Base-by-base conservation (phyloP, 352 stramenopile genomes). In the Pythium aristosporum region DNA sequence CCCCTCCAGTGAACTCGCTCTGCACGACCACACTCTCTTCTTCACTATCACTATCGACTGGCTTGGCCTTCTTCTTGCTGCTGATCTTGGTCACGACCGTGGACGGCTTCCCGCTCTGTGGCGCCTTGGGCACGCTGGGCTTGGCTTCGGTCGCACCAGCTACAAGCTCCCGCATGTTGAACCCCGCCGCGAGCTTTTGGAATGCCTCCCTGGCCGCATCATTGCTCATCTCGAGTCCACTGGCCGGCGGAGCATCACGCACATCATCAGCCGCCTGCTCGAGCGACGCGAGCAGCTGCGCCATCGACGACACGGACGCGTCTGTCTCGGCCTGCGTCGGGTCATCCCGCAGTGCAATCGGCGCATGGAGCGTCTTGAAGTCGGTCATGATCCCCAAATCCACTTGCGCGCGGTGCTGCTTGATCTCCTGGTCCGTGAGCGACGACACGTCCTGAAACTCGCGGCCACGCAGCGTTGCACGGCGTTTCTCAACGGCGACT, bases 321-420 rank as follows among this genome's bases (percentile, higher is more conserved):
- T 69, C 67, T 6, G 73, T 77, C 54, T 91, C 72, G 49, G 77
- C 79, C 39, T 75, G 70, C 8, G 73, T 84, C 16, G 77, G 72
- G 60, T 89, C 83, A 32, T 89, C 80, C 3, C 82, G 79, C 39
- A 92, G 62, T 28, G 85, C 79, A 55, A 94, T 92, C 5, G 83
- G 83, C 21, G 80, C 81, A 66, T 94, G 85, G 44, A 94, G 68
- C 37, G 70, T 89, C 50, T 68, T 76, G 53, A 89, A 94, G 53
- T 94, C 83, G n/a, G 85, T 91, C 78, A 92, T 89, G 7, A 80
- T 75, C n/a, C 83, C 85, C 43, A 92, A 61, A 70, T 94, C 85
- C 46, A 94, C 72, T 53, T 86, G 67, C 18, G 73, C 65, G 18
- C 75, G 74, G 30, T 67, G 68, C 68, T 80, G 70, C 34, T 67